phyloP scores from a whole-genome alignment of 179 eudicot genomes.

The Heliamphora pulchella region DNA sequence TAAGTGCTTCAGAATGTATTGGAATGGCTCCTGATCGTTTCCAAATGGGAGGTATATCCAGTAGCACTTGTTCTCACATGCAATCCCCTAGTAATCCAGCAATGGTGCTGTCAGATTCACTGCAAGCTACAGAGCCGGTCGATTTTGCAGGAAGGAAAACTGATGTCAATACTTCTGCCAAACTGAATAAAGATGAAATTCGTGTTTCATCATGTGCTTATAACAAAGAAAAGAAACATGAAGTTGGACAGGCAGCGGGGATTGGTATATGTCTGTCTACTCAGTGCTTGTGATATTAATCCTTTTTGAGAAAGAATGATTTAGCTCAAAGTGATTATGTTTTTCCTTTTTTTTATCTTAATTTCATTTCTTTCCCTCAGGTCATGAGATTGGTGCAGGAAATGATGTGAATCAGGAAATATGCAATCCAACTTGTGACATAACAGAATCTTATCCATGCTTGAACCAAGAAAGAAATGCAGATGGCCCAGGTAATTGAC shows the following conservation, averaged over 20 bases:
- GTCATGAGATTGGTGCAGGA: conserved; percentile 16
- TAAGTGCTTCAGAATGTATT: conserved; percentile 15
- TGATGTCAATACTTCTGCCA: conserved; percentile 10
- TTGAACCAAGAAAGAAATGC: conserved; percentile 11
- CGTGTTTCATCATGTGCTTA: neutral
- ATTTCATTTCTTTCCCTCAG: neutral
- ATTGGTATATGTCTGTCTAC: conserved; percentile 17
- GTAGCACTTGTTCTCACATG: conserved; percentile 13
- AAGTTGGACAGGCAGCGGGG: conserved; percentile 6
- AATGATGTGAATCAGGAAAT: conserved; percentile 4
- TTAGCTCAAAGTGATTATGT: neutral
- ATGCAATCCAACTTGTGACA: neutral
- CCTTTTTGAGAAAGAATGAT: neutral
- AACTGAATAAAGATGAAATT: conserved; percentile 7
- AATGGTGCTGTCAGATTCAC: conserved; percentile 3
- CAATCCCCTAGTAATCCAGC: conserved; percentile 8
- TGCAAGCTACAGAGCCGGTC: neutral
- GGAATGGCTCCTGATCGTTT: conserved; percentile 13
- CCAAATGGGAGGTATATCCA: conserved; percentile 9
- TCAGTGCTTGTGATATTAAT: neutral
- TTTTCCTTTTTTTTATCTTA: neutral
- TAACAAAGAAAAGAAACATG: conserved; percentile 15
- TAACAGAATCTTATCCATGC: neutral
- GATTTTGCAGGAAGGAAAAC: neutral
- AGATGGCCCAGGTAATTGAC: conserved; percentile 19